Base-by-base conservation (phyloP, 352 stramenopile genomes). In the Globisporangium polare region DNA sequence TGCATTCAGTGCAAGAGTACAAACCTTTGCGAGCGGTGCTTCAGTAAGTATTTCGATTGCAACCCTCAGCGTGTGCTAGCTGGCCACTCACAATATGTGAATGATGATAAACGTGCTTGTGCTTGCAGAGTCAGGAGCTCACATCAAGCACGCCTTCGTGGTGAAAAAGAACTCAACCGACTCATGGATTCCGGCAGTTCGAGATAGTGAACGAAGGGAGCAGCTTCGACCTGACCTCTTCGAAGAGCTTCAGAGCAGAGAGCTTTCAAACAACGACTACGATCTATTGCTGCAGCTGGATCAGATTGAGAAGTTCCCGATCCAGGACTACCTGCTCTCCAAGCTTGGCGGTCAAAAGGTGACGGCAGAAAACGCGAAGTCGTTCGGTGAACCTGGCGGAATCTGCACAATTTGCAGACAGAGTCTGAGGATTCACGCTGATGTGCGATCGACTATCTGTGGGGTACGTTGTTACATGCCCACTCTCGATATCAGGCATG, bases 251-350 rank as follows among this genome's bases (percentile, higher is more conserved):
- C 74, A 94, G 60, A 79, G 65, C 35, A 72, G 86, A 63, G 86
- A 95, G 39, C 69, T 95, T 8, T 90, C 84, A 31, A 92, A 80
- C n/a, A 90, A 89, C 43, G 86, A 95, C 62, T 95, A 94, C 54
- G 84, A 92, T 47, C 47, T 92, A 6, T 65, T 95, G 1, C 66
- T 93, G 13, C 74, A 94, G 37, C 66, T 94, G 0, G 85, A 94
- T 55, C 69, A 78, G 43, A 65, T 62, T 3, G 77, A 81, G 22
- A 88, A 86, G 26, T 69, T 56, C 18, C 74, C 79, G n/a, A 55
- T 94, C n/a, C 82, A 91, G 63, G 79, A 92, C 22, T 94, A 80
- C 58, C 53, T 94, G 27, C 61, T 92, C n/a, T 68, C 76, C 15
- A 63, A 71, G 29, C 55, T 94, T 33, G 65, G 61, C 5, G 80